A percentile compares a stretch with the other conserved stretches of the same genome.
These are phyloP conservation scores for Leccinum barrowsii DNA, from an alignment of 768 basidiomycete species.

Conservation along the genomic window DNA sequence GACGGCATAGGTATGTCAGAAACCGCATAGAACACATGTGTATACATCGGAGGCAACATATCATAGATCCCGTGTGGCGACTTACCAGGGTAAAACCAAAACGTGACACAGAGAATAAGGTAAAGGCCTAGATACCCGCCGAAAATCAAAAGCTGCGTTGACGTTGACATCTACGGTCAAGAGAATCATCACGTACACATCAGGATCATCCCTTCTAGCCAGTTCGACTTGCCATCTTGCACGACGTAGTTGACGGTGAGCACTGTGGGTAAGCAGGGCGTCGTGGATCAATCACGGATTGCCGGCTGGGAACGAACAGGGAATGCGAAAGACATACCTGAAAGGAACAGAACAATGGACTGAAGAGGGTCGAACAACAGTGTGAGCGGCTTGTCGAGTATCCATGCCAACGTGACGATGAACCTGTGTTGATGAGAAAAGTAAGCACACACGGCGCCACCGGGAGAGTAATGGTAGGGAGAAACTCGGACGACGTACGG, in stretches of 20 bases:
- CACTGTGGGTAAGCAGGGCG: conserved; percentile 38
- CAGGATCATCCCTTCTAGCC: conserved; percentile 86
- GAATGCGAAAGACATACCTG: conserved; percentile 19
- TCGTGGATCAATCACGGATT: not conserved
- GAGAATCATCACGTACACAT: conserved; percentile 43
- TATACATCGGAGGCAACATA: not conserved
- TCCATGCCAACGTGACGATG: conserved; percentile 79
- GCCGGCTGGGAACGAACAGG: not conserved
- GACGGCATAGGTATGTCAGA: conserved; percentile 12
- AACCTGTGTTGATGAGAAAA: conserved; percentile 39
- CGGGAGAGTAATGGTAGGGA: not conserved
- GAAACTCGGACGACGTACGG: conserved; percentile 37
- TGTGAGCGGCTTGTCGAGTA: conserved; percentile 71
- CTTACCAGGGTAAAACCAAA: conserved; percentile 52
- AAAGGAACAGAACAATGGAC: conserved; percentile 36
- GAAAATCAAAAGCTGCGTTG: not conserved
- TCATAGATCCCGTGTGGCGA: not conserved
- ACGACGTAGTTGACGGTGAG: conserved; percentile 84
- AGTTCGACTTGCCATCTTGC: conserved; percentile 85
- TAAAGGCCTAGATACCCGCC: conserved; percentile 40
- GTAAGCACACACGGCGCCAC: conserved; percentile 8
- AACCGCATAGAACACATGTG: not conserved
- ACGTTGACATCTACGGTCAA: too few relatives aligned
- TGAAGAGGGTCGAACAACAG: conserved; percentile 88
- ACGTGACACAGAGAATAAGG: conserved; percentile 51